Evolutionary conservation across 2,329 filamentous ascomycete genomes (phyloP).

Genomic region (Arthrobotrys sphaeroides): DNA sequence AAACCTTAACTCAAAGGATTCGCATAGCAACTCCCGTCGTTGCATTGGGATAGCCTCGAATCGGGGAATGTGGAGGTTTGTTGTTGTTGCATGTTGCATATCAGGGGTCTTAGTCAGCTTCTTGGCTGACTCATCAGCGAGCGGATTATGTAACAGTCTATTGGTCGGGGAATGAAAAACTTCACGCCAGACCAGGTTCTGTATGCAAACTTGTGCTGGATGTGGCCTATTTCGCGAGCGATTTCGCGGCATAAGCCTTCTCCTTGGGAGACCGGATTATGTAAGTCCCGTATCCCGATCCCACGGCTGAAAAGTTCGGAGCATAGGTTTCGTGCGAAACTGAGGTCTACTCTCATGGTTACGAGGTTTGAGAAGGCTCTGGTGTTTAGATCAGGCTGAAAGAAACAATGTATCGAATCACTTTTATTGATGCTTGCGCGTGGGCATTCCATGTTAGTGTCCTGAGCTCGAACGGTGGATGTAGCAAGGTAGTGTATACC

Average conservation of each 20-base stretch:
- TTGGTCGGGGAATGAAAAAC: background rate
- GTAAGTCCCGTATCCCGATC: constrained; percentile 19
- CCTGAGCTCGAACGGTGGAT: background rate
- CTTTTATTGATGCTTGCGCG: constrained; percentile 2
- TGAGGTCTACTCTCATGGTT: constrained; percentile 1
- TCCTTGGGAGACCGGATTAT: background rate
- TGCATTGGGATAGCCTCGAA: background rate
- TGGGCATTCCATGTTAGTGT: background rate
- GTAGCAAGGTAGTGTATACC: background rate
- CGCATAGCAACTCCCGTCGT: constrained; percentile 10
- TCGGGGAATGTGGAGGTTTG: background rate
- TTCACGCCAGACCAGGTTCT: too few species aligned
- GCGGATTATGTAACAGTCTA: constrained; percentile 42
- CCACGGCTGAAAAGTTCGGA: background rate
- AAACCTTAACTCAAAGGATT: constrained; percentile 1
- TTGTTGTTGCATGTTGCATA: constrained; percentile 43
- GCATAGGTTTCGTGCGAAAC: constrained; percentile 6
- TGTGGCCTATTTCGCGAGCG: background rate
- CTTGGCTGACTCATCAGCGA: constrained; percentile 46
- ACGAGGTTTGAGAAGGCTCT: background rate
- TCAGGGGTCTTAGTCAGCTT: constrained; percentile 27
- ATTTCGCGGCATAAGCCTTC: background rate
- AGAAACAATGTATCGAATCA: too few species aligned
- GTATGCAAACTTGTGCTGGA: background rate
- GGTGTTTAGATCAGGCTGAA: too few species aligned